Evolutionary conservation across 345 rosid genomes (phyloP), one percentile per base, ranked within the genome.

Genomic region (Mangifera indica): DNA sequence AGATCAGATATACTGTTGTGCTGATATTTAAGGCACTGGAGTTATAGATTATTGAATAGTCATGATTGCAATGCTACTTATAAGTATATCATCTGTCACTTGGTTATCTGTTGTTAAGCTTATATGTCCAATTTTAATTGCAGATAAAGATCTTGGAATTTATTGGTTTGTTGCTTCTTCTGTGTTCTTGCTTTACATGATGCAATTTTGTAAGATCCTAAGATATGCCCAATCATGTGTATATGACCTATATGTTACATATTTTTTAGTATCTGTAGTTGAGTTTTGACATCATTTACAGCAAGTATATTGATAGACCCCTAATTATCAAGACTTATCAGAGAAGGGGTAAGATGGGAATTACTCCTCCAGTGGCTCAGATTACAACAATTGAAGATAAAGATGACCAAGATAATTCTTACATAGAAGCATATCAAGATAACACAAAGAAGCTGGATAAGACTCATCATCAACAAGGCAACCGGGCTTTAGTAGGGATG

Each of bases 1-100:
- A 34, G 87, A 88, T 78, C 81, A 91, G 85, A 97, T 93, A 84
- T n/a, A 67, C 7, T 51, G 42, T 59, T 22, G 11, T 58, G 21
- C 56, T 70, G 57, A 4, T 58, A n/a, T 46, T 34, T 3, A n/a
- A 15, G 21, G 59, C 46, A 71, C 20, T 58, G 52, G 21, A 48
- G 29, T 60, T 3, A 21, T 20, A 37, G 0, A 8, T 18, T 26
- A 51, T 37, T 37, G 42, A 37, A 37, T 37, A 7, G 42, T 37
- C 42, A 37, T 37, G 42, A 37, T 37, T 37, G 8, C 42, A 37
- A 37, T 37, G 59, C 40, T 24, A 46, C 55, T 42, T 24, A 24
- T 17, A 22, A 21, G 63, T 55, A 37, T 54, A 53, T 10, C 22
- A 25, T 55, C 15, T 22, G 18, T 48, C 63, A 40, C 22, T 68